phyloP scores from a whole-genome alignment of 768 basidiomycete genomes.

The Mycena belliarum region DNA sequence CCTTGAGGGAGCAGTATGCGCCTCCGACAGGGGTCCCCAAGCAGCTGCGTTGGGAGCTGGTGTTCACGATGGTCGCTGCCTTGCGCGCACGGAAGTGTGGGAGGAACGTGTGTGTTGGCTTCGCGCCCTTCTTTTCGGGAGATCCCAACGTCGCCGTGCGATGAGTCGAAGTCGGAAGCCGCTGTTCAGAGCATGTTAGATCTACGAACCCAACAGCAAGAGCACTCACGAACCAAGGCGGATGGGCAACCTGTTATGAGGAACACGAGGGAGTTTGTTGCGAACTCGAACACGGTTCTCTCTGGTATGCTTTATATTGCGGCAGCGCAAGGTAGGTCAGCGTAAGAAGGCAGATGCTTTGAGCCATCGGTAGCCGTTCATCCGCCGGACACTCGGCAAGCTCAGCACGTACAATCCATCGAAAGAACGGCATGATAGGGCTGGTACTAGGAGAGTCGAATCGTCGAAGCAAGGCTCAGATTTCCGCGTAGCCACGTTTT shows the following conservation, averaged over 20 bases:
- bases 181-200: background rate
- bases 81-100: constrained; percentile 3
- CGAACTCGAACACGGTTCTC: too few relatives aligned
- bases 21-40: constrained; percentile 4
- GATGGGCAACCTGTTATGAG: constrained; percentile 12
- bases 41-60: constrained; percentile 3
- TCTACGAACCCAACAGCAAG: background rate
- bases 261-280: background rate
- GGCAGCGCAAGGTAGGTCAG: too few relatives aligned
- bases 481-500: too few relatives aligned
- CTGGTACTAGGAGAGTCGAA: too few relatives aligned
- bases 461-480: too few relatives aligned
- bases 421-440: too few relatives aligned
- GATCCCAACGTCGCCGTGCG: background rate
- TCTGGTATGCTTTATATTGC: background rate
- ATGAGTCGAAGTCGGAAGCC: constrained; percentile 3
- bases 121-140: constrained; percentile 1
- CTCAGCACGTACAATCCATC: too few relatives aligned
- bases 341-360: too few relatives aligned
- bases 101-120: constrained; percentile 2
- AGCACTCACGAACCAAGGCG: background rate
- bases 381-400: too few relatives aligned
- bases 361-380: background rate
- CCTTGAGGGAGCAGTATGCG: constrained; percentile 2
- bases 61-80: constrained; percentile 8